phyloP scores from a whole-genome alignment of 371 early-diverging fungal species.

The Catenaria anguillulae region DNA sequence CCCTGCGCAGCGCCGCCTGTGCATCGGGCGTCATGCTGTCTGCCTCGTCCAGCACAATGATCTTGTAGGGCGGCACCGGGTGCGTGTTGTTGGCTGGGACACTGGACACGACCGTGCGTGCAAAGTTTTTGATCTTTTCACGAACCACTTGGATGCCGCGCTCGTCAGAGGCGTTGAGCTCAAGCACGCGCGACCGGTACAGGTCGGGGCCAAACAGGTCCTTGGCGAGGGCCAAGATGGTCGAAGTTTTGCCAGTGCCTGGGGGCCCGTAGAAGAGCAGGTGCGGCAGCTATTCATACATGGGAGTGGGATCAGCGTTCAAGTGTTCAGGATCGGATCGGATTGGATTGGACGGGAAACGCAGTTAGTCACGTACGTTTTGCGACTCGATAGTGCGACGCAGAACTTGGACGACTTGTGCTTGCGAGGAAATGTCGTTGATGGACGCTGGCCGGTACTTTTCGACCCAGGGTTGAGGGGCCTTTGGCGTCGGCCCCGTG shows the following conservation, averaged over 20 bases:
- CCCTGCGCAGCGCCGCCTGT: slow-evolving; percentile 93
- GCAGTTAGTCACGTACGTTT: too few relatives aligned
- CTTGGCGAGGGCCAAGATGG: slow-evolving; percentile 83
- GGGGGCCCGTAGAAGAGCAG: slow-evolving; percentile 98
- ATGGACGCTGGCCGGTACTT: slow-evolving; percentile 82
- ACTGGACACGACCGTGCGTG: slow-evolving; percentile 47
- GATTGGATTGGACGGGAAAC: too few relatives aligned
- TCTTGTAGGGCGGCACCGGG: slow-evolving; percentile 76
- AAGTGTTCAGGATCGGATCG: background rate
- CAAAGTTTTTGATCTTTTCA: slow-evolving; percentile 94
- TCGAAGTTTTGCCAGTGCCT: slow-evolving; percentile 92
- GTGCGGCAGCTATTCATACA: slow-evolving; percentile 68
- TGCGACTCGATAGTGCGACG: slow-evolving; percentile 66
- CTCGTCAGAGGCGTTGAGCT: slow-evolving; percentile 99
- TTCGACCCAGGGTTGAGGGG: slow-evolving; percentile 50
- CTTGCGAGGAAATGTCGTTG: slow-evolving; percentile 75
- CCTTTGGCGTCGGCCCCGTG: too few relatives aligned
- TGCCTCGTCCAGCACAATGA: slow-evolving; percentile 98
- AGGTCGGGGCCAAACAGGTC: slow-evolving; percentile 77
- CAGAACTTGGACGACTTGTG: slow-evolving; percentile 72
- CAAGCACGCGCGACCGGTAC: slow-evolving; percentile 67
- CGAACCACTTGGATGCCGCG: slow-evolving; percentile 94
- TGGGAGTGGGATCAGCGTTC: background rate
- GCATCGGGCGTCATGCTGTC: slow-evolving; percentile 99
- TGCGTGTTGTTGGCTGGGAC: slow-evolving; percentile 17